A percentile compares a stretch with the other conserved stretches of the same genome.
These are phyloP conservation scores for Cryptococcus sp. DNA, from an alignment of 1,284 basidiomycete species.

Conservation along the genomic window DNA sequence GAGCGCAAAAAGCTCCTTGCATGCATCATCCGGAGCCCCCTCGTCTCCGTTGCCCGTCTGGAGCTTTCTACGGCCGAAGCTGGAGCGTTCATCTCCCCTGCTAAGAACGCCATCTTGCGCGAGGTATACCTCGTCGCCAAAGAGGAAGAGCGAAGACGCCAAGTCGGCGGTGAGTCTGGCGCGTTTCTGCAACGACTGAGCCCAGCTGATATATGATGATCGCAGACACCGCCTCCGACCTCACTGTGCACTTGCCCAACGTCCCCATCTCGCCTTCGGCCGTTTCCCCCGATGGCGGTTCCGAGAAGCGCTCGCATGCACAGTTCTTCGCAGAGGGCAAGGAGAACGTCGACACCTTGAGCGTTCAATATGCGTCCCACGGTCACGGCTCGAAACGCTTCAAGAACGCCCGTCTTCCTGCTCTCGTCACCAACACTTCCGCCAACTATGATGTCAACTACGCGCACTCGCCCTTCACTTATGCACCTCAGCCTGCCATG, in stretches of 20 bases:
- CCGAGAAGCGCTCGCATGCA: slow-evolving; percentile 26
- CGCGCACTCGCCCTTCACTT: slow-evolving; percentile 23
- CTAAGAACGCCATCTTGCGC: slow-evolving; percentile 55
- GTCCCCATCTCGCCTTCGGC: slow-evolving; percentile 29
- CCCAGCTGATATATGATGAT: not conserved
- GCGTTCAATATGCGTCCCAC: not conserved
- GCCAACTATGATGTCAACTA: slow-evolving; percentile 10
- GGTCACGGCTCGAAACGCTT: slow-evolving; percentile 6
- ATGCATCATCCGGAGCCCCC: slow-evolving; percentile 54
- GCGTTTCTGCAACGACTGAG: not conserved
- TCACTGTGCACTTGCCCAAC: slow-evolving; percentile 36
- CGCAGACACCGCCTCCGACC: slow-evolving; percentile 18
- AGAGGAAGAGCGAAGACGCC: slow-evolving; percentile 47
- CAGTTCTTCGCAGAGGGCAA: slow-evolving; percentile 26
- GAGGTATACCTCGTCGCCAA: slow-evolving; percentile 59
- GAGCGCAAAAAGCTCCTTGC: slow-evolving; percentile 57
- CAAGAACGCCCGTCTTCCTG: slow-evolving; percentile 12
- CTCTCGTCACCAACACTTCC: not conserved
- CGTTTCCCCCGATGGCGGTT: slow-evolving; percentile 21
- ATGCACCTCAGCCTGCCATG: slow-evolving; percentile 15
- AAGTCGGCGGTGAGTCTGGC: slow-evolving; percentile 19
- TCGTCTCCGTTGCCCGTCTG: slow-evolving; percentile 53
- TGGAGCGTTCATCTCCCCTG: slow-evolving; percentile 54
- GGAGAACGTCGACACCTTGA: slow-evolving; percentile 25
- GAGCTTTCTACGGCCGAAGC: slow-evolving; percentile 58